A percentile compares a stretch with the other conserved stretches of the same genome.
phyloP scores from a whole-genome alignment of 148 eudicot species.

The Dianthus caryophyllus region DNA sequence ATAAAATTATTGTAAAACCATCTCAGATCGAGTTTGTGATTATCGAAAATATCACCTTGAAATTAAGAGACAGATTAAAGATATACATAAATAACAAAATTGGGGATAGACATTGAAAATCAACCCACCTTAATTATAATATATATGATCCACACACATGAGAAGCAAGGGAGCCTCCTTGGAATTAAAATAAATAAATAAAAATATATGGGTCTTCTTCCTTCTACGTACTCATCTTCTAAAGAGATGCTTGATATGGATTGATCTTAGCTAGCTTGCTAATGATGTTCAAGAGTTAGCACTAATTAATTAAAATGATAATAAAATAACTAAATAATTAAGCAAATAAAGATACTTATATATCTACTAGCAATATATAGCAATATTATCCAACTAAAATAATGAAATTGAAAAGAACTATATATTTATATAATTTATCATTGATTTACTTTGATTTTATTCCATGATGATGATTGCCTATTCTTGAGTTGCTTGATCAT shows the following conservation, averaged over 20 bases:
- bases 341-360: constrained; percentile 1
- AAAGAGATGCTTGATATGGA: constrained; percentile 1
- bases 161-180: too few species aligned
- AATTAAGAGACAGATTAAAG: too few species aligned
- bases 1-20: too few species aligned
- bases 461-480: too few species aligned
- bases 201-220: constrained; percentile 13
- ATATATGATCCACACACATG: too few species aligned
- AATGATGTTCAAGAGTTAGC: constrained; percentile 12
- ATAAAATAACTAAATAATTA: constrained; percentile 2
- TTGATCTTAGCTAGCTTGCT: background rate
- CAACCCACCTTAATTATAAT: constrained; percentile 4
- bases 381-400: constrained; percentile 4
- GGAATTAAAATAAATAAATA: too few species aligned
- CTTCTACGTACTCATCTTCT: constrained; percentile 14
- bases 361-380: background rate
- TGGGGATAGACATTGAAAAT: constrained; percentile 4
- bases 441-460: background rate
- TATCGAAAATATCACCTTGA: too few species aligned
- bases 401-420: background rate
- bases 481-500: constrained; percentile 40
- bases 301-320: constrained; percentile 1
- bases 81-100: constrained; percentile 20
- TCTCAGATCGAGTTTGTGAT: too few species aligned
- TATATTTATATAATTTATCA: constrained; percentile 4